Base-by-base conservation (phyloP, 495 filamentous ascomycete genomes). In the Hypoxylon subgilvum region DNA sequence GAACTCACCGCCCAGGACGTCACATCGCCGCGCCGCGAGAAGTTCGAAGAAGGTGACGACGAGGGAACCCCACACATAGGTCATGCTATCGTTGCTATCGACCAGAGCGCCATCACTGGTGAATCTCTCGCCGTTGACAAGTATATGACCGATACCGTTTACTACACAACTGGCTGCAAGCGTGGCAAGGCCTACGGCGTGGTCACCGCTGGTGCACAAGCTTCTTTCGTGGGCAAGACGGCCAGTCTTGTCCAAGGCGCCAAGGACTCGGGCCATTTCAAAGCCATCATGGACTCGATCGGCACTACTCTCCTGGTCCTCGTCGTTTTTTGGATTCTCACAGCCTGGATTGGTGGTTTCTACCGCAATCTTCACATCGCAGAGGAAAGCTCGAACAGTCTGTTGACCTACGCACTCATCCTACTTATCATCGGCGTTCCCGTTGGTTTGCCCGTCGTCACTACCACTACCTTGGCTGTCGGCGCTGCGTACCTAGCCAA, bases 401-500 rank as follows among this genome's bases (percentile, higher is more conserved):
- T 94, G 51, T 79, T 96, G 54, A 84, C 89, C 63, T 93, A 88
- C 74, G 92, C 91, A 25, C 86, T 83, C 43, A 89, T 88, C 58
- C 84, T 96, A 57, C 85, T 91, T 58, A 93, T 96, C 68, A 88
- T 96, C 56, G 91, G 91, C 82, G 91, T 96, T 23, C 91, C 91
- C 44, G 91, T 96, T 72, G 92, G 92, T 88, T 87, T 96, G 31
- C 92, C 92, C 13, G 92, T 92, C 52, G 92, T 96, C 67, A 92
- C 92, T 44, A 96, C 92, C 44, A 96, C 92, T 43, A 96, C 92
- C 46, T 90, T 96, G 86, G 91, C 92, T 73, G 92, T 96, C 61
- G 92, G 92, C 71, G 92, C 92, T 60, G 90, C 90, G 25, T 96
- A 96, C 71, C 80, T 96, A 55, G 92, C 92, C 42, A 92, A 90